These are phyloP conservation scores for Rhodocollybia butyracea DNA, from an alignment of 768 basidiomycete genomes.

Conservation along the genomic window DNA sequence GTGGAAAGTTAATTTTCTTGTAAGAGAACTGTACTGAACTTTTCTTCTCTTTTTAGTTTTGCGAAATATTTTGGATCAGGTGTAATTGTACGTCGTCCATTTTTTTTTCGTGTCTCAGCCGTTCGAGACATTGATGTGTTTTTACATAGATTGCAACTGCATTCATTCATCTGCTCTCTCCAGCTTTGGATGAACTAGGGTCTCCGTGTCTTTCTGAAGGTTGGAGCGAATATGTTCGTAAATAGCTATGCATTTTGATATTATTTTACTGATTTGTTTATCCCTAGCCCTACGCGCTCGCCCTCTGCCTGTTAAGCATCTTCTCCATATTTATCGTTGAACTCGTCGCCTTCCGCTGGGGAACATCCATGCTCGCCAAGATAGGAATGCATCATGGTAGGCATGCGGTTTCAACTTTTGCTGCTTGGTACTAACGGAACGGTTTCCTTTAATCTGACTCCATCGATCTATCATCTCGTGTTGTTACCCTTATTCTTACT, in stretches of 20 bases:
- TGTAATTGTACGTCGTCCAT: slow-evolving; percentile 60
- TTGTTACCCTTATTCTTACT: too few species aligned
- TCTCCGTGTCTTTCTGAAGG: slow-evolving; percentile 64
- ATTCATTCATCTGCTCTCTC: slow-evolving; percentile 79
- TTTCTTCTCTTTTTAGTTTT: slow-evolving; percentile 43
- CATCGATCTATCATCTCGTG: not conserved
- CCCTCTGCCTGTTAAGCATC: slow-evolving; percentile 76
- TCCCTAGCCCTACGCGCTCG: slow-evolving; percentile 77
- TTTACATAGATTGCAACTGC: slow-evolving; percentile 77
- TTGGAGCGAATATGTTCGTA: slow-evolving; percentile 78
- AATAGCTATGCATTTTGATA: not conserved
- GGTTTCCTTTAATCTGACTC: not conserved
- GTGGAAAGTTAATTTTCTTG: slow-evolving; percentile 19
- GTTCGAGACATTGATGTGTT: slow-evolving; percentile 9
- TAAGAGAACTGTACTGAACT: not conserved
- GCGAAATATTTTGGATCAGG: slow-evolving; percentile 92
- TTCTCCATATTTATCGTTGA: slow-evolving; percentile 85
- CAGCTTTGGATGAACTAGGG: slow-evolving; percentile 68
- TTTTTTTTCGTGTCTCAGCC: not conserved
- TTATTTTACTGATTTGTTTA: too few species aligned
- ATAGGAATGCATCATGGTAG: slow-evolving; percentile 64
- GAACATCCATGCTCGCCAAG: slow-evolving; percentile 64
- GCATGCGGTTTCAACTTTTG: slow-evolving; percentile 14
- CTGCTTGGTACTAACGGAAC: too few species aligned
- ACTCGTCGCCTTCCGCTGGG: slow-evolving; percentile 84